A percentile compares a stretch with the other conserved stretches of the same genome.
Conservation (phyloP, 176 grass and related monocot genomes). For the Oryza australiensis region DNA sequence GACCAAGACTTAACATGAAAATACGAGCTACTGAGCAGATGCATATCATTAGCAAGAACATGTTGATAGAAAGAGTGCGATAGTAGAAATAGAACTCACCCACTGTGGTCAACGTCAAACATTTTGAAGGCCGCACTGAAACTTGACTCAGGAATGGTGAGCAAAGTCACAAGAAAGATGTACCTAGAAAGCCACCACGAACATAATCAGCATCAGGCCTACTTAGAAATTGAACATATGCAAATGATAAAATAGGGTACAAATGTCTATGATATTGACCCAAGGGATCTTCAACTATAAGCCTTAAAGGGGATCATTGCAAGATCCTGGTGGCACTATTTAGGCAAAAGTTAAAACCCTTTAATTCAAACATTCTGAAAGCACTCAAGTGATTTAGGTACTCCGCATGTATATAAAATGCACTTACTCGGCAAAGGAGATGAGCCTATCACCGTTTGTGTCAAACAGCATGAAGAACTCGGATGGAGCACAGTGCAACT, state of each 20-base stretch:
- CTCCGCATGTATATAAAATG: not conserved
- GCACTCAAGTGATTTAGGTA: not conserved
- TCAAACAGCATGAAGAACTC: conserved; percentile 83
- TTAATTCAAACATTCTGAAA: not conserved
- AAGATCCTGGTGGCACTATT: not conserved
- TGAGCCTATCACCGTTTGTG: conserved; percentile 89
- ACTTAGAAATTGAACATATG: conserved; percentile 22
- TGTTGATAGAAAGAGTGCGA: conserved; percentile 20
- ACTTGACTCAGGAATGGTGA: conserved; percentile 83
- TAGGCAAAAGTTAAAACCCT: not conserved
- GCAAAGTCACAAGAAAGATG: conserved; percentile 93
- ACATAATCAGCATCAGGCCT: not conserved
- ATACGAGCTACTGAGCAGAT: not conserved
- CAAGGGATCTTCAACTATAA: not conserved
- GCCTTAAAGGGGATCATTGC: not conserved
- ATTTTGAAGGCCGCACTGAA: conserved; percentile 93
- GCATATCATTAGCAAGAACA: conserved; percentile 29
- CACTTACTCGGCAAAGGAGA: conserved; percentile 97
- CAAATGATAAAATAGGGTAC: not conserved
- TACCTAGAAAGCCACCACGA: conserved; percentile 56
- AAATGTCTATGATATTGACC: not conserved
- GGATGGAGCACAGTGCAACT: conserved; percentile 75
- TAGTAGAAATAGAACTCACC: conserved; percentile 60
- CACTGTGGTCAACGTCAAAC: conserved; percentile 85
- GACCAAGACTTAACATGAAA: not conserved